Evolutionary conservation across 495 filamentous ascomycete genomes (phyloP).

Genomic region (Hypoxylon fuscum): DNA sequence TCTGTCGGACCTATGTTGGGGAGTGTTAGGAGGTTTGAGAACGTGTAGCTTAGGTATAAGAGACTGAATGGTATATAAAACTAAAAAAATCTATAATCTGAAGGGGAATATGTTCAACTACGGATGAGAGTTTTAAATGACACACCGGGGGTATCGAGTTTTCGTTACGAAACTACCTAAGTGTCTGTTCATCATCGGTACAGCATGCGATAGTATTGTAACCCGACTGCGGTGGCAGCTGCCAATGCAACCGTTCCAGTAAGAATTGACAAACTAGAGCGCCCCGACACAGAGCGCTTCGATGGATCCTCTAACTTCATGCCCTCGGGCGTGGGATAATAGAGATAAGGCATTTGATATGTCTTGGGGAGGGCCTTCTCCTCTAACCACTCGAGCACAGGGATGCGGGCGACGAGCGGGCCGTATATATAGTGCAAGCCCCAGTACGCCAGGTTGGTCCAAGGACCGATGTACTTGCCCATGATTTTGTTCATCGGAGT

Average conservation of each 20-base stretch:
- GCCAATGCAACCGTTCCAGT: conserved; percentile 1
- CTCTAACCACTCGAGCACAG: conserved; percentile 38
- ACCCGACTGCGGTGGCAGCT: conserved; percentile 17
- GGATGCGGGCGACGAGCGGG: conserved; percentile 29
- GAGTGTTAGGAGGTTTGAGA: no score
- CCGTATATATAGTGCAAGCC: conserved; percentile 14
- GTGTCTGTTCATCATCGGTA: not conserved
- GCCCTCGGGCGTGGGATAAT: conserved; percentile 10
- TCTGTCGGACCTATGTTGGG: no score
- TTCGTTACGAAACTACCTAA: no score
- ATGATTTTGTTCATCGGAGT: conserved; percentile 30
- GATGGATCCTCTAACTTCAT: not conserved
- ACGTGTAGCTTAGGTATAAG: no score
- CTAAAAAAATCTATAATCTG: no score
- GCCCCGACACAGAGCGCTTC: not conserved
- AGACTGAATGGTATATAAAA: no score
- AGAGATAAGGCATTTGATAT: conserved; percentile 8
- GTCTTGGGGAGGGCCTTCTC: conserved; percentile 17
- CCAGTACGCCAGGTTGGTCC: conserved; percentile 13
- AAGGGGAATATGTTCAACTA: no score
- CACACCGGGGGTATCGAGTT: no score
- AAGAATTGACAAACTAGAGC: not conserved
- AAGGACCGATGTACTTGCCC: conserved; percentile 29
- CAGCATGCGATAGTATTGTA: conserved; percentile 23
- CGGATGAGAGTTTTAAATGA: no score